Evolutionary conservation across 2,329 filamentous ascomycete species (phyloP).

Genomic region (Trichophyton mentagrophytes): DNA sequence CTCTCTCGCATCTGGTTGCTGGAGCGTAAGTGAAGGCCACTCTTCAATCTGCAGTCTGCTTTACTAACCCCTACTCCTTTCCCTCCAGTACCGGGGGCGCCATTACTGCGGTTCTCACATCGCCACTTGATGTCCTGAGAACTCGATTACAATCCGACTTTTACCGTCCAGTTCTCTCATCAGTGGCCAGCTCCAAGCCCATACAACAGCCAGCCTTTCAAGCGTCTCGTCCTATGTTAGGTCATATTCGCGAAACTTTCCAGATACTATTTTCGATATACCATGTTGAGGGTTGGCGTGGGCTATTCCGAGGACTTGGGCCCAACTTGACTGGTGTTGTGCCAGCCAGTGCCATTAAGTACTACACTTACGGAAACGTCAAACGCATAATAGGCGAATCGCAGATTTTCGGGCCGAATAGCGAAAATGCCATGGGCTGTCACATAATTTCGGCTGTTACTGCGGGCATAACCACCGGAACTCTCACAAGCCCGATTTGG

Average conservation of each 20-base stretch:
- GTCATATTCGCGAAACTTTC: constrained; percentile 69
- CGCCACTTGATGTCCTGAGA: constrained; percentile 83
- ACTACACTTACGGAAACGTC: constrained; percentile 84
- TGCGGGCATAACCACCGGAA: constrained; percentile 75
- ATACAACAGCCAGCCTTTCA: not conserved
- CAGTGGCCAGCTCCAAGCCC: not conserved
- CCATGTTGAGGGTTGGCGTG: constrained; percentile 66
- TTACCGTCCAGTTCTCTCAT: constrained; percentile 64
- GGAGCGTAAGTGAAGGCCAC: constrained; percentile 1
- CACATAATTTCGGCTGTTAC: constrained; percentile 63
- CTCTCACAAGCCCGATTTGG: constrained; percentile 93
- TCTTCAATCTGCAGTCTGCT: not conserved
- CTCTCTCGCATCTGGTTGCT: constrained; percentile 2
- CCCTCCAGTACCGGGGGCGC: constrained; percentile 51
- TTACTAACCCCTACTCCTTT: not conserved
- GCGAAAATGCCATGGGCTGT: constrained; percentile 51
- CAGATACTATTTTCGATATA: constrained; percentile 75
- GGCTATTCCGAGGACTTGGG: constrained; percentile 84
- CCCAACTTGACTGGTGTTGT: constrained; percentile 84
- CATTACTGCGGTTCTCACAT: constrained; percentile 78
- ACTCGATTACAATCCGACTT: constrained; percentile 87
- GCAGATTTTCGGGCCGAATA: not conserved
- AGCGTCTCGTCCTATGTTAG: not conserved
- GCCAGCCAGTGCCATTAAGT: constrained; percentile 81
- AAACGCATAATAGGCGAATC: constrained; percentile 48